These are phyloP conservation scores for Isoetes taiwanensis DNA, from an alignment of 75 land plant species.

Conservation along the genomic window DNA sequence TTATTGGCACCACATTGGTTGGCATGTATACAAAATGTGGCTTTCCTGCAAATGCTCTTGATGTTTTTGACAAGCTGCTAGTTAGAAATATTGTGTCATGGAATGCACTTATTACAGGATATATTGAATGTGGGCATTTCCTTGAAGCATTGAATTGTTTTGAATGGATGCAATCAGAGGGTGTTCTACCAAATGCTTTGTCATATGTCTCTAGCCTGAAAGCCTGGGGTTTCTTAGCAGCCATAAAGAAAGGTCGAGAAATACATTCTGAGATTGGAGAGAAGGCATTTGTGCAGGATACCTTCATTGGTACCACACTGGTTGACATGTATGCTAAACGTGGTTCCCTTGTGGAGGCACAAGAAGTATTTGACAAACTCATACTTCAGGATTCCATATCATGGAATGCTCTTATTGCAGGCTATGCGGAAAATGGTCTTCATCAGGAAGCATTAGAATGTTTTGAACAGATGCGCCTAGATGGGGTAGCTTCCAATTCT, in stretches of 20 bases:
- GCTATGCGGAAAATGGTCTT: conserved; percentile 23
- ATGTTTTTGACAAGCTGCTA: conserved; percentile 16
- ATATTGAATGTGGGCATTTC: conserved; percentile 21
- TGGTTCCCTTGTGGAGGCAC: not conserved
- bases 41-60: conserved; percentile 12
- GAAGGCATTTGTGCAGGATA: not conserved
- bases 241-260: not conserved
- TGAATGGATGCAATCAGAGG: conserved; percentile 7
- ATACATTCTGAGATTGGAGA: not conserved
- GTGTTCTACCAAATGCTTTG: no score
- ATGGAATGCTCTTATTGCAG: conserved; percentile 26
- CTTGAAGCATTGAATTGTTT: conserved; percentile 14
- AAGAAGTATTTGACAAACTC: not conserved
- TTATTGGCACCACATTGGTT: not conserved
- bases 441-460: conserved; percentile 14
- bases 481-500: conserved; percentile 12
- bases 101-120: conserved; percentile 29
- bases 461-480: conserved; percentile 14
- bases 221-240: not conserved
- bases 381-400: conserved; percentile 12
- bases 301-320: not conserved
- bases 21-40: not conserved
- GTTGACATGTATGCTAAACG: not conserved
- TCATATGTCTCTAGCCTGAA: no score
- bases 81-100: conserved; percentile 22